phyloP scores from a whole-genome alignment of 768 basidiomycete genomes.

The Gloeopeniophorella convolvens region DNA sequence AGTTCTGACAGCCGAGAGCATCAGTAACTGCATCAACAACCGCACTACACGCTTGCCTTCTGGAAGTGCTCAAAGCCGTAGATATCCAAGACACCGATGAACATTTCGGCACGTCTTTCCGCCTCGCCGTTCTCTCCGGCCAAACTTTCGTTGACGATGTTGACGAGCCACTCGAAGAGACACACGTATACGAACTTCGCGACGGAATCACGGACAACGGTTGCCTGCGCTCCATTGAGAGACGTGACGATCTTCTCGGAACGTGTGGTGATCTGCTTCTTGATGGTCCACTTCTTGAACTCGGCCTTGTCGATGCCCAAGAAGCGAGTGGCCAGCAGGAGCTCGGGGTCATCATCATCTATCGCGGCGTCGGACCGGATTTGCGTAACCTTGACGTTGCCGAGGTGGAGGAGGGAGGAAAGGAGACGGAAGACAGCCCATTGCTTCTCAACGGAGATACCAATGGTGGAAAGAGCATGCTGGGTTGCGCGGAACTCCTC shows the following conservation, averaged over 20 bases:
- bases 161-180: constrained; percentile 97
- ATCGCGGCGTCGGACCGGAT: constrained; percentile 76
- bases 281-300: constrained; percentile 98
- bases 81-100: constrained; percentile 98
- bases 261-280: constrained; percentile 93
- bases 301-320: constrained; percentile 85
- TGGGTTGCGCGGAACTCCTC: constrained; percentile 94
- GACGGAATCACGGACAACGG: constrained; percentile 91
- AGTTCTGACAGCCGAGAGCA: constrained; percentile 44
- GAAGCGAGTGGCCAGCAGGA: constrained; percentile 79
- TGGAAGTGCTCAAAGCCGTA: constrained; percentile 98
- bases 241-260: constrained; percentile 92
- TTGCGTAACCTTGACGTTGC: constrained; percentile 88
- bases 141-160: constrained; percentile 94
- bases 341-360: constrained; percentile 74
- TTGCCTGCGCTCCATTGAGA: constrained; percentile 82
- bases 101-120: constrained; percentile 89
- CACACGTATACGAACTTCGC: constrained; percentile 99
- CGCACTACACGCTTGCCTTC: constrained; percentile 47
- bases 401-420: constrained; percentile 92
- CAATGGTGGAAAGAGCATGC: constrained; percentile 92
- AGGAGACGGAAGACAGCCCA: constrained; percentile 97
- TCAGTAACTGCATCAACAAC: not conserved
- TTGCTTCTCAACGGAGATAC: constrained; percentile 95
- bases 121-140: constrained; percentile 93